These are phyloP conservation scores for Lanmaoa rubissima DNA, from an alignment of 768 basidiomycete genomes.

Conservation along the genomic window DNA sequence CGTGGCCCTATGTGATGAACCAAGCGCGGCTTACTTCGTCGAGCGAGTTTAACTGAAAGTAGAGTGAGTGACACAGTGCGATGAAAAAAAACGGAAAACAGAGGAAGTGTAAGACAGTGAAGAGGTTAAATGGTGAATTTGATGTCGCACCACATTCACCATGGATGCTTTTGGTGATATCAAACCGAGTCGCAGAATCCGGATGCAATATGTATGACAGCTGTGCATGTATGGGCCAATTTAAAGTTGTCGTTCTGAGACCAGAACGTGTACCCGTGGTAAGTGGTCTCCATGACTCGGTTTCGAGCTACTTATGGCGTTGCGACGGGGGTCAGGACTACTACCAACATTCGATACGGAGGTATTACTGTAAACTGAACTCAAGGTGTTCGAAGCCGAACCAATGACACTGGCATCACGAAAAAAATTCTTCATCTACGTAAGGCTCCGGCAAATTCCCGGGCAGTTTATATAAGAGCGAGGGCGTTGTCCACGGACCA, in stretches of 20 bases:
- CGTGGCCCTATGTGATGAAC: neutral
- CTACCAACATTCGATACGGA: neutral
- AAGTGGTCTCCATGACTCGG: neutral
- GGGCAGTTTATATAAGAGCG: neutral
- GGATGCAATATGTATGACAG: neutral
- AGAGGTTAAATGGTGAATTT: conserved; percentile 2
- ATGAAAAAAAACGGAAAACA: neutral
- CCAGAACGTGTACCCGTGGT: neutral
- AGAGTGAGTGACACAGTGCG: neutral
- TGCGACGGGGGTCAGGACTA: too few species aligned
- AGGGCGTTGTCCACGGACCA: neutral
- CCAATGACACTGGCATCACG: neutral
- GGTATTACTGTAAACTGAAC: too few species aligned
- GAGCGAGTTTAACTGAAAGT: neutral
- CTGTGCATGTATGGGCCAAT: neutral
- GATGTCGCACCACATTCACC: conserved; percentile 3
- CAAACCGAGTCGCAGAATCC: neutral
- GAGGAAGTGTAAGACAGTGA: neutral
- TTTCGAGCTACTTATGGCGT: neutral
- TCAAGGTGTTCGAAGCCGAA: too few species aligned
- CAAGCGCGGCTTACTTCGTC: conserved; percentile 1
- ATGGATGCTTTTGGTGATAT: conserved; percentile 14
- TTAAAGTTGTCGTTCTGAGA: conserved; percentile 5
- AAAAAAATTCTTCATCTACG: conserved; percentile 10
- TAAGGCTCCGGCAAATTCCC: conserved; percentile 9